Conservation (phyloP, 352 stramenopile species). For the Peronospora belbahrii region DNA sequence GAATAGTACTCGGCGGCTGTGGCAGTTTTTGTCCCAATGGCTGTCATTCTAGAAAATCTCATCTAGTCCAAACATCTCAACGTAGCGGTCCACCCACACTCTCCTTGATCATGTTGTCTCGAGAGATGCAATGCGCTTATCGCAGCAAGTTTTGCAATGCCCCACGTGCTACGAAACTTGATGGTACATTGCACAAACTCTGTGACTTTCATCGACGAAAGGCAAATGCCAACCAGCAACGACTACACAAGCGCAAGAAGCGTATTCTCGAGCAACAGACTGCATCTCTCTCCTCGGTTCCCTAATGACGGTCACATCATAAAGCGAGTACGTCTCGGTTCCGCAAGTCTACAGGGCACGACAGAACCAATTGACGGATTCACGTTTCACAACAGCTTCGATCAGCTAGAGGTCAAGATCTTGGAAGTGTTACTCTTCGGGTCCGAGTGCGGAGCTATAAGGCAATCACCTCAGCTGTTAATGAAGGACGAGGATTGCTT, state of each 20-base stretch:
- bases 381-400: conserved; percentile 22
- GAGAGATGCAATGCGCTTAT: conserved; percentile 39
- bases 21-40: background rate
- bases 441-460: conserved; percentile 4
- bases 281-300: conserved; percentile 2
- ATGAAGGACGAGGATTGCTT: conserved; percentile 4
- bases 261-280: conserved; percentile 21
- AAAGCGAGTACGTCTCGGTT: conserved; percentile 10
- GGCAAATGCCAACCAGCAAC: conserved; percentile 46
- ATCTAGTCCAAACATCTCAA: background rate
- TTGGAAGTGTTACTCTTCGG: conserved; percentile 34
- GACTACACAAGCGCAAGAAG: conserved; percentile 34
- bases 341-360: conserved; percentile 16
- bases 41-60: conserved; percentile 21
- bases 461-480: background rate
- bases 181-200: conserved; percentile 40
- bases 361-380: conserved; percentile 12
- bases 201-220: conserved; percentile 47
- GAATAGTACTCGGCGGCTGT: conserved; percentile 18
- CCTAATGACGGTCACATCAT: background rate
- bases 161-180: conserved; percentile 34
- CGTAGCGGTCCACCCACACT: background rate
- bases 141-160: conserved; percentile 40
- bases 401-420: conserved; percentile 30
- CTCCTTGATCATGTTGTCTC: conserved; percentile 3